phyloP scores from a whole-genome alignment of 2,329 filamentous ascomycete genomes.

The Diplodia seriata region DNA sequence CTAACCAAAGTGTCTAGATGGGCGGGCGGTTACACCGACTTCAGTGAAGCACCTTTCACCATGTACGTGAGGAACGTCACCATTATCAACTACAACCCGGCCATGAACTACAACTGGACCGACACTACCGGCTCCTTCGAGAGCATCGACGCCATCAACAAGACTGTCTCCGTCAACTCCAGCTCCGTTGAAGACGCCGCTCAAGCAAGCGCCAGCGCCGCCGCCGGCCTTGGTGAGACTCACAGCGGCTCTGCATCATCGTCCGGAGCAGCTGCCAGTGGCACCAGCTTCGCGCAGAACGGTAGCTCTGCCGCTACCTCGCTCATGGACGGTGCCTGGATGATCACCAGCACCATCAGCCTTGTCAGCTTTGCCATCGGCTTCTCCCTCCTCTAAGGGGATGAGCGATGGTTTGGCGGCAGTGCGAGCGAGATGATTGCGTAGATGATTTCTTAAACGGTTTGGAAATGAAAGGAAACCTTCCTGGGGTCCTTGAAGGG shows the following conservation, averaged over 20 bases:
- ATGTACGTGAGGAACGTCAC: constrained; percentile 60
- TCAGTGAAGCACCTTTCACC: constrained; percentile 56
- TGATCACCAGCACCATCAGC: constrained; percentile 17
- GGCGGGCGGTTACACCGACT: constrained; percentile 67
- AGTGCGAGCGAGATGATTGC: constrained; percentile 22
- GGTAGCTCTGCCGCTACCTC: constrained; percentile 19
- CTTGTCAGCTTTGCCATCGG: constrained; percentile 31
- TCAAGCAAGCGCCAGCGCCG: no score
- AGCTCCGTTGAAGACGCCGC: background rate
- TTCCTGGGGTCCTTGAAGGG: constrained; percentile 11
- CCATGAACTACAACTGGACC: constrained; percentile 57
- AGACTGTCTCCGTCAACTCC: constrained; percentile 25
- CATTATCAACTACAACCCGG: constrained; percentile 61
- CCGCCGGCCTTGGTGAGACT: no score
- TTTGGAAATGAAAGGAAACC: constrained; percentile 22
- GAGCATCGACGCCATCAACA: constrained; percentile 55
- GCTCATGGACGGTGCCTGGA: constrained; percentile 15
- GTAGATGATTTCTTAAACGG: constrained; percentile 14
- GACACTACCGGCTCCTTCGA: constrained; percentile 57
- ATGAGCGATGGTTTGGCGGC: background rate
- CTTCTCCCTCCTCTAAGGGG: constrained; percentile 31
- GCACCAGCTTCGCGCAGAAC: constrained; percentile 18
- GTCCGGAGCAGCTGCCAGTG: background rate
- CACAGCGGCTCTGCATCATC: background rate
- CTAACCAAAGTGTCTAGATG: no score